A percentile compares a stretch with the other conserved stretches of the same genome.
These are phyloP conservation scores for Dendrothele bispora DNA, from an alignment of 768 basidiomycete species.

Conservation along the genomic window DNA sequence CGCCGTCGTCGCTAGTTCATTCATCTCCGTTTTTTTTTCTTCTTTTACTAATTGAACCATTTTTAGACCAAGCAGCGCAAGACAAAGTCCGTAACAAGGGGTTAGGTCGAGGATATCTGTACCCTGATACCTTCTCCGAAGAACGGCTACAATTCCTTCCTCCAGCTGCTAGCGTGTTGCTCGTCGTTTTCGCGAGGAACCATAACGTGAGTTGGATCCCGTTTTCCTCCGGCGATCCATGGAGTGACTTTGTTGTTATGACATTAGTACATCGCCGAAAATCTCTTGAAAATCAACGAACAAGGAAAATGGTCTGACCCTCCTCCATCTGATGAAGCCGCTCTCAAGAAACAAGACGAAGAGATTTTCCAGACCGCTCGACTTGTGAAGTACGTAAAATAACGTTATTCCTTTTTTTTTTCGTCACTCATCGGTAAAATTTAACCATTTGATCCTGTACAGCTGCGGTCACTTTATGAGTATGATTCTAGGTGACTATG, in stretches of 20 bases:
- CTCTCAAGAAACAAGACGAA: conserved; percentile 10
- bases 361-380: conserved; percentile 29
- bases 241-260: too few species aligned
- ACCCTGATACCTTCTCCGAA: conserved; percentile 34
- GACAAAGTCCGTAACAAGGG: conserved; percentile 13
- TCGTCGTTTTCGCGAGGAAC: conserved; percentile 69
- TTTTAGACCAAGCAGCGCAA: conserved; percentile 15
- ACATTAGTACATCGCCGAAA: conserved; percentile 74
- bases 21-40: background rate
- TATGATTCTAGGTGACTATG: conserved; percentile 56
- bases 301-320: conserved; percentile 30
- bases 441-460: conserved; percentile 15
- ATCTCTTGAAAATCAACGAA: conserved; percentile 71
- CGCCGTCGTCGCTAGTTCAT: background rate
- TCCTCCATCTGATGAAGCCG: conserved; percentile 10
- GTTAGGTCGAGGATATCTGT: conserved; percentile 7
- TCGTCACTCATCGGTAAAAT: conserved; percentile 4
- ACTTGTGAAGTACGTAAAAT: conserved; percentile 21
- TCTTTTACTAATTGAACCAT: too few species aligned
- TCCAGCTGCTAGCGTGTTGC: conserved; percentile 64
- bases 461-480: conserved; percentile 57
- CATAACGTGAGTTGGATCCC: too few species aligned
- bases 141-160: conserved; percentile 67
- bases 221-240: too few species aligned
- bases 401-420: too few species aligned